Percentiles rank a stretch among this genome's conserved stretches.
These are phyloP conservation scores for Cyberlindnera bimundalis DNA, from an alignment of 805 yeast genomes.

Conservation along the genomic window DNA sequence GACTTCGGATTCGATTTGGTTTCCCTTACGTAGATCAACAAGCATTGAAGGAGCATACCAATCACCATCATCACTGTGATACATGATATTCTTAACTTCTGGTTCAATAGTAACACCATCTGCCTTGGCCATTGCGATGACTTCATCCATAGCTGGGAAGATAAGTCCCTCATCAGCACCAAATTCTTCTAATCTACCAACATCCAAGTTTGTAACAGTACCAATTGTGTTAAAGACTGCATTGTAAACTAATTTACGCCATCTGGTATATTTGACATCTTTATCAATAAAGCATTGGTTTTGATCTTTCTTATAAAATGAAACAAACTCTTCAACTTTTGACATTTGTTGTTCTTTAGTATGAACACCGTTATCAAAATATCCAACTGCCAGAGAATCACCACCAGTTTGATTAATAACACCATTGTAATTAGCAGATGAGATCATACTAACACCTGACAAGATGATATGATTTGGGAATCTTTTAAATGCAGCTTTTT, in stretches of 20 bases:
- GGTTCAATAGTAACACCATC: conserved; percentile 58
- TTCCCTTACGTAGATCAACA: conserved; percentile 61
- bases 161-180: conserved; percentile 41
- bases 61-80: conserved; percentile 55
- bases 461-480: conserved; percentile 51
- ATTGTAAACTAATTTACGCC: conserved; percentile 68
- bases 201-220: conserved; percentile 55
- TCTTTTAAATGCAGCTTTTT: conserved; percentile 44
- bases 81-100: conserved; percentile 44
- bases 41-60: conserved; percentile 71
- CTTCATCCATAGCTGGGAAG: conserved; percentile 65
- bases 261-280: conserved; percentile 51
- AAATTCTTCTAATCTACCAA: conserved; percentile 47
- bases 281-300: conserved; percentile 40
- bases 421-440: conserved; percentile 47
- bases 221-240: conserved; percentile 62
- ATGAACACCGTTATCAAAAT: conserved; percentile 40
- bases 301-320: conserved; percentile 41
- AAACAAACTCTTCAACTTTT: conserved; percentile 42
- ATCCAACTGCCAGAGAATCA: conserved; percentile 46
- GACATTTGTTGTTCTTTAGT: conserved; percentile 23
- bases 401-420: conserved; percentile 41
- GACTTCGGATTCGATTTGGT: conserved; percentile 68
- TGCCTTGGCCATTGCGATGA: conserved; percentile 60
- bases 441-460: conserved; percentile 62